Base-by-base conservation (phyloP, 2,329 filamentous ascomycete species). In the Xylaria digitata region DNA sequence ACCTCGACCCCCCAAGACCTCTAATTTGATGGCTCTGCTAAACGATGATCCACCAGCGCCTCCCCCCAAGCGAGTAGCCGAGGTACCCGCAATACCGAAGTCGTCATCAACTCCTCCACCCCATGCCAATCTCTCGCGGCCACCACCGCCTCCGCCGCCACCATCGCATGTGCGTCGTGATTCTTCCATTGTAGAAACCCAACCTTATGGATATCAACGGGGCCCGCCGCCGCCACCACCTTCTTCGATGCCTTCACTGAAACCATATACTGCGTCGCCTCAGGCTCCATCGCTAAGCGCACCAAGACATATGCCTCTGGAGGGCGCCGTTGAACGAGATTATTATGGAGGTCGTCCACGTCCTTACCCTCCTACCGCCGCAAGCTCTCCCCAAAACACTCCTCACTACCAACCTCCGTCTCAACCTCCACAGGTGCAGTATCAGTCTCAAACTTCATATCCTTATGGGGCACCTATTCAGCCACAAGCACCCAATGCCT, bases 1-100 rank as follows among this genome's bases (percentile, higher is more conserved):
- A 13, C 77, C 80, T 30, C 81, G 81, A 43, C 77, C 82, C 2
- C 75, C 78, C n/a, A 90, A 89, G 79, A 88, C 84, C 7, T 89
- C 87, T 15, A 90, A 81, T 69, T 83, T 90, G 67, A 88, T 89
- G 84, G 86, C 87, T 0, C 76, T 90, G 67, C 80, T 90, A 2
- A 89, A 89, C 70, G 86, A 89, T 68, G 88, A 89, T 60, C 82
- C 84, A 6, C 82, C 82, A n/a, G 77, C 81, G 1, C 79, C 81
- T 57, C 79, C 80, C 0, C 79, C 80, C 0, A 87, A 87, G 76
- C 81, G 85, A 37, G 78, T 87, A 34, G 78, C 68, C 46, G 85
- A 87, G 61, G 80, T 87, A 9, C 79, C 81, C 11, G 74, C 74
- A 17, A 75, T 79, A 11, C 69, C 78, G 42, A 80, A 80, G 46